These are phyloP conservation scores for Volvariella surrecta DNA, from an alignment of 1,284 basidiomycete species.

Conservation along the genomic window DNA sequence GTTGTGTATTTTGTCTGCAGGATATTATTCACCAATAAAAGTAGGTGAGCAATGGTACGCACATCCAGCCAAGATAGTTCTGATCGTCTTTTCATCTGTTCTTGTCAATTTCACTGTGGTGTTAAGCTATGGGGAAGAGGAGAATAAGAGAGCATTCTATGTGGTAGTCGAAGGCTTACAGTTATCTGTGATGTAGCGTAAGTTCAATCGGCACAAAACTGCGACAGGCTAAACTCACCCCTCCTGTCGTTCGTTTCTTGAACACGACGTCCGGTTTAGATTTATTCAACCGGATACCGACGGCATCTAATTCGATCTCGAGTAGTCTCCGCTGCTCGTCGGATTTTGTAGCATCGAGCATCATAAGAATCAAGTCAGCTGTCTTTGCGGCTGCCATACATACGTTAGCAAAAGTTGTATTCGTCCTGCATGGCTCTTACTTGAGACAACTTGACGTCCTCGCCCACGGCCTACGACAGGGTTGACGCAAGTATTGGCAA, in stretches of 20 bases:
- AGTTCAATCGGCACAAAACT: neutral
- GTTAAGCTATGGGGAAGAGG: slow-evolving; percentile 46
- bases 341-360: slow-evolving; percentile 96
- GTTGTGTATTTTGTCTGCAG: slow-evolving; percentile 77
- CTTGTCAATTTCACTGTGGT: slow-evolving; percentile 89
- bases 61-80: slow-evolving; percentile 85
- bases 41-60: slow-evolving; percentile 18
- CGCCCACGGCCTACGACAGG: slow-evolving; percentile 57
- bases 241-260: slow-evolving; percentile 84
- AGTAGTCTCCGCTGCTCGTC: slow-evolving; percentile 85
- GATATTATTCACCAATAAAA: slow-evolving; percentile 5
- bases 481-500: neutral
- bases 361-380: slow-evolving; percentile 90
- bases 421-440: slow-evolving; percentile 25
- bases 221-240: slow-evolving; percentile 49
- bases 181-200: neutral
- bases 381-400: slow-evolving; percentile 75
- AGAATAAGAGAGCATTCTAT: neutral
- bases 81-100: slow-evolving; percentile 92
- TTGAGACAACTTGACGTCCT: slow-evolving; percentile 92
- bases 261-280: slow-evolving; percentile 82
- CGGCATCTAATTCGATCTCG: slow-evolving; percentile 92
- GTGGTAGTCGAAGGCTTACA: slow-evolving; percentile 32
- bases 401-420: slow-evolving; percentile 2
- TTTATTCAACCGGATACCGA: slow-evolving; percentile 93